Evolutionary conservation across 306 rosid species (phyloP).

Genomic region (Trifolium repens): DNA sequence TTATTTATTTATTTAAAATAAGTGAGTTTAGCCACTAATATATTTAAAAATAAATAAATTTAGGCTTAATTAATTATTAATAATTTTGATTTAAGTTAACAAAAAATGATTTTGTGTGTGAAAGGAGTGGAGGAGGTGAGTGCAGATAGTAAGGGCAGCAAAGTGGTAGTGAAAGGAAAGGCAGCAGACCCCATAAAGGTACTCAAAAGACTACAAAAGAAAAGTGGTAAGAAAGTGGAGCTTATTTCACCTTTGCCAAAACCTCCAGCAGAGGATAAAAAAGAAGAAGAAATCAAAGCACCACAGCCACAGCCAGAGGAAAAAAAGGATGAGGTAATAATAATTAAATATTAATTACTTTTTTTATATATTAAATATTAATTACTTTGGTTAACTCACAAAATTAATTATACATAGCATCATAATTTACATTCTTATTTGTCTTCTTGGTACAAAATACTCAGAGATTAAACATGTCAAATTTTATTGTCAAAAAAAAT

Average conservation of each 20-base stretch:
- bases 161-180: constrained; percentile 86
- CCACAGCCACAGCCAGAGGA: constrained; percentile 48
- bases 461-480: too few relatives aligned
- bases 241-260: constrained; percentile 89
- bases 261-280: constrained; percentile 61
- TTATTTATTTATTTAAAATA: too few relatives aligned
- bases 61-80: neutral
- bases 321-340: constrained; percentile 81
- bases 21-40: too few relatives aligned
- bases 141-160: constrained; percentile 74
- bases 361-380: too few relatives aligned
- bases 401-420: neutral
- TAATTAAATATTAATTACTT: constrained; percentile 30
- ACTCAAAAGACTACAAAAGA: constrained; percentile 81
- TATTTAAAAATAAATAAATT: too few relatives aligned
- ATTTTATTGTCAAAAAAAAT: too few relatives aligned
- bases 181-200: constrained; percentile 90
- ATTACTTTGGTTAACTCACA: neutral
- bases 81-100: neutral
- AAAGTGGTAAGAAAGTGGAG: constrained; percentile 89
- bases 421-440: too few relatives aligned
- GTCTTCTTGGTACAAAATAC: too few relatives aligned
- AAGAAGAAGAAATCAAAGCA: constrained; percentile 54
- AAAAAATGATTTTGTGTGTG: neutral
- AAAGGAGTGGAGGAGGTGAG: constrained; percentile 85